Evolutionary conservation across 1,284 basidiomycete genomes (phyloP).

Genomic region (Rhodotorula sp.): DNA sequence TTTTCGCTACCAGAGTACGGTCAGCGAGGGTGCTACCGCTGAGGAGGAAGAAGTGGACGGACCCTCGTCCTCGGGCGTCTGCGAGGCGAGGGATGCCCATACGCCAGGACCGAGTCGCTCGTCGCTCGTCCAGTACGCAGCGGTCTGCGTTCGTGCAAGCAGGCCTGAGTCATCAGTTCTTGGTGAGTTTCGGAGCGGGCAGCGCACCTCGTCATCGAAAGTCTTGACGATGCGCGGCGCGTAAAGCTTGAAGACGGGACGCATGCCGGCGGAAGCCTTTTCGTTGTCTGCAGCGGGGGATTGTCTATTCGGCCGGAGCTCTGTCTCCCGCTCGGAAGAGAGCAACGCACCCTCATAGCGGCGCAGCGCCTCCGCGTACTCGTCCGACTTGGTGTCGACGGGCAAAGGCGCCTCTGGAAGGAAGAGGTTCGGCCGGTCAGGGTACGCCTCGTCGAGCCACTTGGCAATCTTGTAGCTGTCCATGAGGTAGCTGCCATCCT

Average conservation of each 20-base stretch:
- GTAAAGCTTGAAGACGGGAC: slow-evolving; percentile 1
- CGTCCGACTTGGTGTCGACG: slow-evolving; percentile 4
- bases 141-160: not conserved
- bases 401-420: slow-evolving; percentile 8
- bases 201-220: slow-evolving; percentile 16
- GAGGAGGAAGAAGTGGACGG: not conserved
- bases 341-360: not conserved
- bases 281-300: not conserved
- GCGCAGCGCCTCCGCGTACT: slow-evolving; percentile 3
- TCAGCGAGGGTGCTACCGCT: not conserved
- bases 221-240: not conserved
- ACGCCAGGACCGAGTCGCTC: slow-evolving; percentile 8
- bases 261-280: too few species aligned
- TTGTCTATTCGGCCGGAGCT: too few species aligned
- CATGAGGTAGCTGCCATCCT: slow-evolving; percentile 24
- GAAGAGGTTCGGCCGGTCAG: slow-evolving; percentile 23
- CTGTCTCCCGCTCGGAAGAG: rapidly evolving
- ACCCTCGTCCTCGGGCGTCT: not conserved
- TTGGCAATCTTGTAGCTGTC: slow-evolving; percentile 24
- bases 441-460: slow-evolving; percentile 25
- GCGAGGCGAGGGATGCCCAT: not conserved
- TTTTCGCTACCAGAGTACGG: not conserved
- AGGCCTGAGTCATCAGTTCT: not conserved
- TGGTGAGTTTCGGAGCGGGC: not conserved
- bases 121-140: slow-evolving; percentile 20